Evolutionary conservation across 2,329 filamentous ascomycete genomes (phyloP).

Genomic region (Thermothelomyces thermophilus): DNA sequence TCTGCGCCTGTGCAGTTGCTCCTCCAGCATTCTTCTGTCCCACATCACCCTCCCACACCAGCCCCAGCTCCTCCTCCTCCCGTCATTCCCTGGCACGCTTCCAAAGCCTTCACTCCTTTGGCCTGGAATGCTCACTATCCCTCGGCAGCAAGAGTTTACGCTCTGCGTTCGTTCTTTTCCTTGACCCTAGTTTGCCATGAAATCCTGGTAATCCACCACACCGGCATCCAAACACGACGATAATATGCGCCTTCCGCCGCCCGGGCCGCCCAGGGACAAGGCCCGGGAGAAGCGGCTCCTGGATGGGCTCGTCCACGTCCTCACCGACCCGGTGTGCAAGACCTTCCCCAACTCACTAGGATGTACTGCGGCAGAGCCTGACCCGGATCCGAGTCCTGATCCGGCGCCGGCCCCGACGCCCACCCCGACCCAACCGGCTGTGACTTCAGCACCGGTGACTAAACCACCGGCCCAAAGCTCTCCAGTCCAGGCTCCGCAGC

Average conservation of each 20-base stretch:
- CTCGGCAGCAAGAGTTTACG: not conserved
- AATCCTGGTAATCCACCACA: not conserved
- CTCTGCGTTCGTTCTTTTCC: not conserved
- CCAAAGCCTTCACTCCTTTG: slow-evolving; percentile 19
- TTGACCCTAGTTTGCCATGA: not conserved
- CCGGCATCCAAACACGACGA: not conserved
- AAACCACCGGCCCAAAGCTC: not conserved
- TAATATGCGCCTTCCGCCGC: slow-evolving; percentile 12
- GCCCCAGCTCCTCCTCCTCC: not conserved
- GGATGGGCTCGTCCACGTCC: not conserved
- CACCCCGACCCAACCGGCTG: not conserved
- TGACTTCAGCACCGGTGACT: not conserved
- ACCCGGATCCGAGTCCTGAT: not conserved
- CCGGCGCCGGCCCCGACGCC: not conserved
- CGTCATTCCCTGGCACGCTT: not conserved
- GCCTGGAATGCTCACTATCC: slow-evolving; percentile 1
- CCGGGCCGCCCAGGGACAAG: not conserved
- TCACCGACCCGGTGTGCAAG: slow-evolving; percentile 7
- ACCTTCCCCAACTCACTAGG: not conserved
- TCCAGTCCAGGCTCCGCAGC: not conserved
- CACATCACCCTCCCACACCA: not conserved
- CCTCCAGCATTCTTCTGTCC: not conserved
- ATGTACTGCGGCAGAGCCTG: slow-evolving; percentile 1
- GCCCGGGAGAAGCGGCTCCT: slow-evolving; percentile 8
- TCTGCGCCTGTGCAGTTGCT: not conserved